Base-by-base conservation (phyloP, 163 green algal genomes). In the Scenedesmus sp. region DNA sequence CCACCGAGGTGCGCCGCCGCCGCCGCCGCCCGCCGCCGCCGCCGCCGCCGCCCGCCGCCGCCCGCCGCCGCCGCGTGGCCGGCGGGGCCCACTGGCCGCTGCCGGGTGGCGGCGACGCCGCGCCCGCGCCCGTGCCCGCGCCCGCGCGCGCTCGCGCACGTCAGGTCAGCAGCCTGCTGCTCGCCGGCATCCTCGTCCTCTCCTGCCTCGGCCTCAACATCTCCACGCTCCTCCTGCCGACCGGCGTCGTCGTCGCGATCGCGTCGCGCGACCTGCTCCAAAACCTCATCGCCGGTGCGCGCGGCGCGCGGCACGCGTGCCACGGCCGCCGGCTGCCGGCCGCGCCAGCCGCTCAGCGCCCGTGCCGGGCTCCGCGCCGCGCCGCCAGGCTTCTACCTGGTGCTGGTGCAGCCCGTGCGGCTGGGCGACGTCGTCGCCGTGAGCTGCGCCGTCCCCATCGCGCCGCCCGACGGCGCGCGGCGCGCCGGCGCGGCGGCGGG, bases 401-500 rank as follows among this genome's bases (percentile, higher is more conserved):
- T 95, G 60, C 63, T 92, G 17, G 90, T 89, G 29, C 88, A 92
- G 85, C 87, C 87, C 11, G 92, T 92, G 75, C 88, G 83, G 47
- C 63, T 94, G 47, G 90, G 90, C 18, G 90, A 95, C 82, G 72
- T 71, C 3, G 82, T 93, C 54, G 83, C 85, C 6, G 89, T 93
- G 4, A 69, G 51, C 50, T 87, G 78, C 70, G 28, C 71, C 51
- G 47, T 29, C 26, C 13, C 24, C 20, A 0, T 10, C 57, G 29
- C 31, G 29, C 31, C 34, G 44, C 54, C 60, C 22, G 57, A 53
- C 17, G 6, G 4, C 24, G 9, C 13, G 18, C 7, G 9, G 31
- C 29, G 44, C 51, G 45, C 72, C 45, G 58, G 24, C 50, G 57
- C 44, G 29, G 57, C 39, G 56, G 70, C 26, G 63, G 70, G 28